phyloP scores from a whole-genome alignment of 2,329 filamentous ascomycete genomes.

The Penicillium sp. region DNA sequence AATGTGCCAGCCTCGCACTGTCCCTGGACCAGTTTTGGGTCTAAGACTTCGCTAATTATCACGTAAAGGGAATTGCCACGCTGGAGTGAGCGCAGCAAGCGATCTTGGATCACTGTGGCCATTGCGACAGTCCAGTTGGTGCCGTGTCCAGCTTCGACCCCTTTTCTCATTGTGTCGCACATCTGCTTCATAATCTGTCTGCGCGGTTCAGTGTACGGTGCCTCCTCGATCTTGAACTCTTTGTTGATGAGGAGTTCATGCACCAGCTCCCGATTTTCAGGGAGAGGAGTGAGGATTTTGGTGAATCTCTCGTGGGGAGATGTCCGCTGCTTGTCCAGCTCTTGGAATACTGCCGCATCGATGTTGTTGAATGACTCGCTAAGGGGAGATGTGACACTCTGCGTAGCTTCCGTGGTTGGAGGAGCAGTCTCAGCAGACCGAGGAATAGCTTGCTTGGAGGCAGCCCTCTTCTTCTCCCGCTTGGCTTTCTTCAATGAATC shows the following conservation, averaged over 20 bases:
- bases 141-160: slow-evolving; percentile 56
- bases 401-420: slow-evolving; percentile 35
- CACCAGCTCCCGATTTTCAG: slow-evolving; percentile 61
- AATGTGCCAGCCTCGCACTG: slow-evolving; percentile 62
- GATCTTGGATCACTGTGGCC: slow-evolving; percentile 64
- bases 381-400: slow-evolving; percentile 41
- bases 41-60: slow-evolving; percentile 61
- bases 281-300: slow-evolving; percentile 60
- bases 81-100: slow-evolving; percentile 59
- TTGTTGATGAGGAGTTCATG: slow-evolving; percentile 66
- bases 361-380: slow-evolving; percentile 44
- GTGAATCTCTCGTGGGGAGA: slow-evolving; percentile 46
- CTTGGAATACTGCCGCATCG: slow-evolving; percentile 35
- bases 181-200: slow-evolving; percentile 59
- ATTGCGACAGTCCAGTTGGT: slow-evolving; percentile 64
- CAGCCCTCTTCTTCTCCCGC: slow-evolving; percentile 51
- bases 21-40: slow-evolving; percentile 57
- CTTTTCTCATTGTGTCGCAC: slow-evolving; percentile 59
- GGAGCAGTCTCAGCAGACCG: slow-evolving; percentile 50
- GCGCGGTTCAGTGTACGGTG: slow-evolving; percentile 51
- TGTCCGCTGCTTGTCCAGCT: slow-evolving; percentile 36
- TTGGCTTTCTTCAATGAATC: slow-evolving; percentile 61
- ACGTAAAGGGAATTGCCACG: slow-evolving; percentile 62
- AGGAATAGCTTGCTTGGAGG: slow-evolving; percentile 58
- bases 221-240: slow-evolving; percentile 60